A percentile compares a stretch with the other conserved stretches of the same genome.
These are phyloP conservation scores for Brasenia schreberi DNA, from an alignment of 164 flowering plant genomes.

Conservation along the genomic window DNA sequence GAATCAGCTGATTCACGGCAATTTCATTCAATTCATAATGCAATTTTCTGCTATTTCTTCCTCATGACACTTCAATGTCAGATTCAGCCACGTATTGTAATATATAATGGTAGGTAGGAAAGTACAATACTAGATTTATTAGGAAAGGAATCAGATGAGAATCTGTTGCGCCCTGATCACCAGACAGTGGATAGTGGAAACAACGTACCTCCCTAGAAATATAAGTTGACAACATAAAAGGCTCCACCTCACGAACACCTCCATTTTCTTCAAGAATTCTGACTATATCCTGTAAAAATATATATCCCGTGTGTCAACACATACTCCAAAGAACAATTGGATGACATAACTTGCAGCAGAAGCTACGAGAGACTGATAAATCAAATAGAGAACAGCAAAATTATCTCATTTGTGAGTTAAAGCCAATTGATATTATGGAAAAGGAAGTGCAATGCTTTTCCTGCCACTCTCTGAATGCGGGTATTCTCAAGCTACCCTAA, in stretches of 20 bases:
- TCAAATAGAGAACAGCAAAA: not conserved
- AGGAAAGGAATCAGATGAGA: not conserved
- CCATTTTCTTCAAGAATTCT: constrained; percentile 45
- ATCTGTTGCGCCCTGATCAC: no score
- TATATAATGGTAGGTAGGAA: not conserved
- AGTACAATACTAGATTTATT: not conserved
- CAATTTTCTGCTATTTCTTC: no score
- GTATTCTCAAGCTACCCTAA: no score
- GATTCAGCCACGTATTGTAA: no score
- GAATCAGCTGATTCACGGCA: no score
- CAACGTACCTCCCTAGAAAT: constrained; percentile 38
- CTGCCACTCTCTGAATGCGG: no score
- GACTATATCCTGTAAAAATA: constrained; percentile 49
- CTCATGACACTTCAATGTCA: no score
- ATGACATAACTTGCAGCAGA: not conserved
- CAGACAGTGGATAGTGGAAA: not conserved
- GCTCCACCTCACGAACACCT: constrained; percentile 61
- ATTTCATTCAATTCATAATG: no score
- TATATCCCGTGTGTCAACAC: not conserved
- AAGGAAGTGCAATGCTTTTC: no score
- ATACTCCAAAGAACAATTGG: not conserved
- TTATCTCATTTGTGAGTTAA: not conserved
- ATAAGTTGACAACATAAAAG: constrained; percentile 47
- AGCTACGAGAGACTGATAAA: not conserved
- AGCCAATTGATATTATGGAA: not conserved